Base-by-base conservation (phyloP, 2,329 filamentous ascomycete genomes). In the Colletotrichum australisinense region DNA sequence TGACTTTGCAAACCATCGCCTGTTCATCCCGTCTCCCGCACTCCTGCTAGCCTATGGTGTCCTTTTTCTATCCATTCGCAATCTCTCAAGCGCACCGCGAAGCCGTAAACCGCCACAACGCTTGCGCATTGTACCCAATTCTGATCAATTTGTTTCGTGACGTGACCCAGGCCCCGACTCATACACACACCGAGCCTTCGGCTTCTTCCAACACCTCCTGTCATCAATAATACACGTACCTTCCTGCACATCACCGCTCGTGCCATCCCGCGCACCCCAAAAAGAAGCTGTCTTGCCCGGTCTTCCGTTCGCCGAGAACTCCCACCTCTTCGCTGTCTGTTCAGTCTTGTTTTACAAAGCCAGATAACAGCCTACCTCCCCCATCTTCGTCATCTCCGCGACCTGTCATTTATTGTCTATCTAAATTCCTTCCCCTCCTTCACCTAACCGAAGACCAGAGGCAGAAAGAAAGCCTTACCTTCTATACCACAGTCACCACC, bases 11-110 rank as follows among this genome's bases (percentile, higher is more conserved):
- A 53, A 53, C 35, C 63, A 55, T 62, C 49, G 35, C 55, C 55
- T 67, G 62, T 70, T 70, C 63, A 62, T 67, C 69, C 57, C 69
- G 35, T 46, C 63, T 60, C 42, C 42, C 19, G 42, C 42, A 49
- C 16, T n/a, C 42, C 42, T 19, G 42, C 19, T 49, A 19, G 49
- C 35, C 22, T 66, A 30, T 66, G 24, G 57, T 63, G 49, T 30
- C 26, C 16, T 26, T 38, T 11, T 30, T 46, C 12, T 35, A 16
- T 49, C 42, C 26, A 49, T 49, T 42, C 30, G 16, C 16, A 63
- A 22, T 32, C 38, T 68, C 22, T 22, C 24, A 12, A 46, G 55
- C 35, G 35, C 35, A 59, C 8, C 22, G 28, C 35, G 28, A 35
- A 35, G 9, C 24, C 26, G 32, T 42, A 22, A 38, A 55, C 52